Percentiles rank a stretch among this genome's conserved stretches.
Conservation (phyloP, 2,329 filamentous ascomycete genomes). For the Aspergillus brasiliensis region DNA sequence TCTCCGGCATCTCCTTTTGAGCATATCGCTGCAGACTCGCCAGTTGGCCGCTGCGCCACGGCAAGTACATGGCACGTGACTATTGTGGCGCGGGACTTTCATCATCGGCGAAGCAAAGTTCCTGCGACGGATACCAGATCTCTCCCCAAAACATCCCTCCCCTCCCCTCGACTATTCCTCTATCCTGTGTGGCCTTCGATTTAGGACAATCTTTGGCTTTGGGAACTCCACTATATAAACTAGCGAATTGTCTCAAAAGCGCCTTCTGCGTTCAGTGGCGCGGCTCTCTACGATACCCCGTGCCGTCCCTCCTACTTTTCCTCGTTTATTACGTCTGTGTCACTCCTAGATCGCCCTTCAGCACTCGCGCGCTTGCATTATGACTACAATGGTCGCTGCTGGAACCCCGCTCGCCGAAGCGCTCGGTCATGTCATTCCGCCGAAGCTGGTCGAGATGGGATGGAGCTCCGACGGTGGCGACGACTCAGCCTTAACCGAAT, state of each 20-base stretch:
- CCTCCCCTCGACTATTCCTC: constrained; percentile 5
- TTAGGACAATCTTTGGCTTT: not conserved
- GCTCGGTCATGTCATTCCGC: constrained; percentile 78
- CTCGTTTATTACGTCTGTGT: constrained; percentile 6
- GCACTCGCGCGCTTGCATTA: constrained; percentile 41
- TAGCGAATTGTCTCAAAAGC: not conserved
- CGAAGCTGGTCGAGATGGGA: constrained; percentile 88
- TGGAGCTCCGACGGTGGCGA: constrained; percentile 82
- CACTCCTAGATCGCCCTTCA: not conserved
- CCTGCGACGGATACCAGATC: not conserved
- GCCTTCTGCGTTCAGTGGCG: not conserved
- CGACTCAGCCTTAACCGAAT: constrained; percentile 86
- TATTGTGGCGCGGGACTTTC: constrained; percentile 15
- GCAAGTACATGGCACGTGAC: constrained; percentile 15
- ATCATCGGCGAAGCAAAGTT: constrained; percentile 17
- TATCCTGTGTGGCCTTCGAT: not conserved
- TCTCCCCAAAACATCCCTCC: not conserved
- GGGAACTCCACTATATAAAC: not conserved
- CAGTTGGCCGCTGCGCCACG: constrained; percentile 1
- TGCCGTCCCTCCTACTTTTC: constrained; percentile 1
- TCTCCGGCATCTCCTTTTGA: no score
- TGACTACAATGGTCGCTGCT: constrained; percentile 76
- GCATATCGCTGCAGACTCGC: not conserved
- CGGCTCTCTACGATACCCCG: not conserved
- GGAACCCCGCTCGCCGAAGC: constrained; percentile 83